Base-by-base conservation (phyloP, 1,284 basidiomycete genomes). In the Quambalaria eucalypti region DNA sequence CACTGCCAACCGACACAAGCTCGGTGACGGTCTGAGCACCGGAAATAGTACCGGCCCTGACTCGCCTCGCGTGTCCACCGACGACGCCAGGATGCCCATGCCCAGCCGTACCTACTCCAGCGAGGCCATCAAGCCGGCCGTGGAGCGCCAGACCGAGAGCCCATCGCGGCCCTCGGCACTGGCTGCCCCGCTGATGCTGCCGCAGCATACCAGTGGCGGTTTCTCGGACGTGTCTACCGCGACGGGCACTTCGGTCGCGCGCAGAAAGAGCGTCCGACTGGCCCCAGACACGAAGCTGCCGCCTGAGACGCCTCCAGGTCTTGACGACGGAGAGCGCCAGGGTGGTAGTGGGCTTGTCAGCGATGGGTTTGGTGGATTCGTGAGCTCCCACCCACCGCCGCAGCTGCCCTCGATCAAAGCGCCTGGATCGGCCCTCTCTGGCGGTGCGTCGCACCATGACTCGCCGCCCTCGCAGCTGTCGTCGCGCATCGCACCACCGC, bases 231-330 rank as follows among this genome's bases (percentile, higher is more conserved):
- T 38, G 16, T 26, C 53, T 57, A 39, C 50, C 25, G 16, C 52
- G 25, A 4, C 31, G 19, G 47, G 58, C 57, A n/a, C n/a, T n/a
- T n/a, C n/a, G 36, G 51, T 63, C 19, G 51, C 54, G 38, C 56
- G 64, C 5, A 57, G 68, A n/a, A 74, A 72, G 59, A 67, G 63
- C 49, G 71, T 74, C n/a, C 60, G 71, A 16, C 63, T 74, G 59
- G 69, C 69, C 21, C 69, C 69, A 7, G 69, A 70, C 46, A 53
- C 55, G 50, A 72, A 72, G 63, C 58, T 69, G 1, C 62, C 67
- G 14, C 64, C 69, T 8, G 69, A 71, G 33, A 68, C 70, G 30
- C 65, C 66, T 0, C 59, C 60, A 10, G 55, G 54, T 33, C n/a
- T n/a, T n/a, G n/a, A n/a, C 21, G 10, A 39, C 21, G 36, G 36